Base-by-base conservation (phyloP, 208 protist species). In the Crithidia brevicula region DNA sequence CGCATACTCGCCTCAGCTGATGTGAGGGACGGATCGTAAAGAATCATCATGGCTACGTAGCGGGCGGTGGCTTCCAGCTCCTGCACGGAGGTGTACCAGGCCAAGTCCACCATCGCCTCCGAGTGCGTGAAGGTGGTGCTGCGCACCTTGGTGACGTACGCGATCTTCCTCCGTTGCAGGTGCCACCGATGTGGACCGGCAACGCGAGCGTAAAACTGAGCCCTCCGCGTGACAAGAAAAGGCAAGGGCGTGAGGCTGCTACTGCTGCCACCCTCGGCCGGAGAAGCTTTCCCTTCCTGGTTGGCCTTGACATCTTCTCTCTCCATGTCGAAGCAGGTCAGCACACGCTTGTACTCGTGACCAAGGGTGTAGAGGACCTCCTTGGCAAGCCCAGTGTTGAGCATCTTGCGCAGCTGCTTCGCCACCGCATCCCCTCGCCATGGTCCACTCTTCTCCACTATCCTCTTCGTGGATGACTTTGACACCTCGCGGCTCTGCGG, bases 61-160 rank as follows among this genome's bases (percentile, higher is more conserved):
- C 79, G 78, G n/a, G 88, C 91, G n/a, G 82, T 93, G 13, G 22
- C 34, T 79, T 94, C 84, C 11, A 96, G 49, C 42, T 93, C 91
- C 38, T 79, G 74, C 5, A 88, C 84, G 16, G 79, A 83, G 11
- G 66, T 83, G 78, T 89, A 79, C 91, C 91, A 96, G 43, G 85
- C 85, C 11, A 94, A 59, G 50, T 96, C 88, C 11, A 95, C 79
- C 81, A 95, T 88, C 18, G 85, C 74, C 20, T 77, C 79, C n/a
- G 81, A 77, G 73, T 91, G 75, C 71, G 88, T 90, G 56, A 95
- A 89, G 42, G 82, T 95, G 28, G 71, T 52, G 28, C 79, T 64
- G n/a, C 90, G 82, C 33, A 93, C 75, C 10, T 63, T 67, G 25
- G 62, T 56, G 18, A 95, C 64, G 45, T 66, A 67, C 57, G 61